These are phyloP conservation scores for Kitagawia praeruptora DNA, from an alignment of 129 eudicot species.

Conservation along the genomic window DNA sequence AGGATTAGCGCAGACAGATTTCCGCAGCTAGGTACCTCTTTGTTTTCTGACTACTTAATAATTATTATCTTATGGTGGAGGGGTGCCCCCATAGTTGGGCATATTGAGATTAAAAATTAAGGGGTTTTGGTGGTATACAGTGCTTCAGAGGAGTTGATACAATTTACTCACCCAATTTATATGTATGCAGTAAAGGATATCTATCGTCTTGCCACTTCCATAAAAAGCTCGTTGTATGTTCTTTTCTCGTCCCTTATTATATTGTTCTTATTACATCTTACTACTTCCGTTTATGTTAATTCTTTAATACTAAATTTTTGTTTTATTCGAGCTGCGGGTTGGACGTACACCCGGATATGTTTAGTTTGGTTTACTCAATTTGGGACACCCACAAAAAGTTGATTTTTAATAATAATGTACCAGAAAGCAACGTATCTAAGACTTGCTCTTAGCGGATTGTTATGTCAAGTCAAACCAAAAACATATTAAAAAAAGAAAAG, in stretches of 20 bases:
- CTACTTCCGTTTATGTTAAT: neutral
- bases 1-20: too few relatives aligned
- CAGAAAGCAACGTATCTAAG: too few relatives aligned
- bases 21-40: neutral
- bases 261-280: neutral
- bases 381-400: too few relatives aligned
- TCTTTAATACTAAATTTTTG: neutral
- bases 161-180: neutral
- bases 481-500: too few relatives aligned
- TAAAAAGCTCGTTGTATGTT: neutral
- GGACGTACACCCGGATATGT: too few relatives aligned
- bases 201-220: neutral
- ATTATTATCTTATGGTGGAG: neutral
- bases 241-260: too few relatives aligned
- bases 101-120: too few relatives aligned
- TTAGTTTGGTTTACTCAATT: too few relatives aligned
- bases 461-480: too few relatives aligned
- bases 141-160: neutral
- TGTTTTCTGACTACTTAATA: neutral
- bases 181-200: neutral
- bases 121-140: neutral
- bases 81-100: neutral
- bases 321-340: neutral
- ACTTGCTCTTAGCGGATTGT: too few relatives aligned
- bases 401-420: too few relatives aligned